phyloP scores from a whole-genome alignment of 2,329 filamentous ascomycete genomes.

The Esteya vermicola region DNA sequence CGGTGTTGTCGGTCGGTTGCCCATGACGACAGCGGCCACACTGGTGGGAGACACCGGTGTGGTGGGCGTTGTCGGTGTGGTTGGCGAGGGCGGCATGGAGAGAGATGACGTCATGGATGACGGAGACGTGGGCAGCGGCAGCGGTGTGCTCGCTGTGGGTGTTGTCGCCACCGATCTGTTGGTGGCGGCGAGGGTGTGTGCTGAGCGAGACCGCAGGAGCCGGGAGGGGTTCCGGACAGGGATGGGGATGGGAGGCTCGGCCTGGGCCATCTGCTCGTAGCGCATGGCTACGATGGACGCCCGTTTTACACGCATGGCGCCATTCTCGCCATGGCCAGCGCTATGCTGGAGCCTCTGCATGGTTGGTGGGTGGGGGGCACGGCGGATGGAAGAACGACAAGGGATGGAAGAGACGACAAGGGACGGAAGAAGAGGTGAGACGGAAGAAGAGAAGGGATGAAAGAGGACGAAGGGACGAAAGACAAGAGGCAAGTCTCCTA shows the following conservation, averaged over 20 bases:
- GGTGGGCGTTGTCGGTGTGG: not conserved
- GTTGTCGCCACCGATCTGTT: not conserved
- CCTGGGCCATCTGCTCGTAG: conserved; percentile 46
- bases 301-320: conserved; percentile 27
- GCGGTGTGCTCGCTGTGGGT: not conserved
- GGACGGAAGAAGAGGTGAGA: not conserved
- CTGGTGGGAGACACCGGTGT: not conserved
- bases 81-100: not conserved
- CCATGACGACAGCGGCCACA: not conserved
- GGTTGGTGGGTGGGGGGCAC: conserved; percentile 13
- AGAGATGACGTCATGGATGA: conserved; percentile 1
- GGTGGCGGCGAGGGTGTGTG: conserved; percentile 11
- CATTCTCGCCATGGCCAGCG: no score
- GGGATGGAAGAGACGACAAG: not conserved
- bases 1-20: not conserved
- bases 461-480: no score
- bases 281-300: conserved; percentile 37
- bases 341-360: conserved; percentile 26
- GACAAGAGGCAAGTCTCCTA: no score
- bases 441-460: no score
- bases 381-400: not conserved
- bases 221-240: conserved; percentile 26
- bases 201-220: conserved; percentile 12
- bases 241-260: conserved; percentile 41
- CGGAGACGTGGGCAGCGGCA: not conserved